phyloP scores from a whole-genome alignment of 768 basidiomycete species.

The Boletus sp. region DNA sequence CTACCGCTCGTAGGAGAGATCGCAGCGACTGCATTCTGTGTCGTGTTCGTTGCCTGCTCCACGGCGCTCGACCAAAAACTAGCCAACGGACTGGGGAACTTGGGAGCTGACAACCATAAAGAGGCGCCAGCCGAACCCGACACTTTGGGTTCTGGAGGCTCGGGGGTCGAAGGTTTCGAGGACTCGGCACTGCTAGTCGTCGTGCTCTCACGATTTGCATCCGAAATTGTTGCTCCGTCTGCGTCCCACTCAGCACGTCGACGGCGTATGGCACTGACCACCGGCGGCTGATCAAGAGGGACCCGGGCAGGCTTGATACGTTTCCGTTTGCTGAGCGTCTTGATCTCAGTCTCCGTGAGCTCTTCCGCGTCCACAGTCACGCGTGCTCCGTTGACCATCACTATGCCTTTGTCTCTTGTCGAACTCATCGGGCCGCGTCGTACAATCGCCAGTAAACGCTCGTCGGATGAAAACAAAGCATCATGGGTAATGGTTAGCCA shows the following conservation, averaged over 20 bases:
- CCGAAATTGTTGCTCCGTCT: slow-evolving; percentile 36
- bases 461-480: slow-evolving; percentile 70
- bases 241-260: slow-evolving; percentile 73
- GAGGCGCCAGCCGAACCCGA: slow-evolving; percentile 21
- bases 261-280: slow-evolving; percentile 65
- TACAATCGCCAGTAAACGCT: slow-evolving; percentile 72
- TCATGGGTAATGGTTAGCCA: slow-evolving; percentile 95
- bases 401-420: slow-evolving; percentile 74
- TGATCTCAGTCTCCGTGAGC: slow-evolving; percentile 82
- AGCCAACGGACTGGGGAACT: slow-evolving; percentile 65
- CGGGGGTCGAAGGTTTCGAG: slow-evolving; percentile 19
- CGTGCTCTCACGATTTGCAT: slow-evolving; percentile 18
- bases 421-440: slow-evolving; percentile 59
- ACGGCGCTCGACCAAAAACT: slow-evolving; percentile 74
- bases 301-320: slow-evolving; percentile 82
- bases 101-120: slow-evolving; percentile 59
- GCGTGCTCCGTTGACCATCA: slow-evolving; percentile 88
- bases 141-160: slow-evolving; percentile 17
- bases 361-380: slow-evolving; percentile 87
- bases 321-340: slow-evolving; percentile 78
- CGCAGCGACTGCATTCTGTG: slow-evolving; percentile 76
- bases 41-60: slow-evolving; percentile 69
- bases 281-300: slow-evolving; percentile 91
- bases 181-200: slow-evolving; percentile 16
- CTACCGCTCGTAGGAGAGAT: slow-evolving; percentile 55